These are phyloP conservation scores for Carex parvula DNA, from an alignment of 176 grass and related monocot species.

Conservation along the genomic window DNA sequence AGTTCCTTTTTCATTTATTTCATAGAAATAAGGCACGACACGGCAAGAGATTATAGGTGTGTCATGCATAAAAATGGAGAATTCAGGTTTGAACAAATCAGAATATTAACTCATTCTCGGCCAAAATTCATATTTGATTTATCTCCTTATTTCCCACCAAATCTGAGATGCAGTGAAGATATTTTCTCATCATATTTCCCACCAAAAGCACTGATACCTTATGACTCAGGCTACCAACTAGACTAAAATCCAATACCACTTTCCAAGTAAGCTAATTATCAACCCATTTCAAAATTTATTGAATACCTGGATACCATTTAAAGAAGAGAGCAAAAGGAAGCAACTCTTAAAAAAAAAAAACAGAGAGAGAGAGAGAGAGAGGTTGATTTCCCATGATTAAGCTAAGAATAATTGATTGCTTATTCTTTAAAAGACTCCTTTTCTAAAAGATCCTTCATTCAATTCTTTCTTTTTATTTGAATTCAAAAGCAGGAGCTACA, in stretches of 20 bases:
- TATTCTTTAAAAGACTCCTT: neutral
- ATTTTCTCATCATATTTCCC: neutral
- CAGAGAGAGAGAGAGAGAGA: too few species aligned
- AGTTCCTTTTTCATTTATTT: too few species aligned
- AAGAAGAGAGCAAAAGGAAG: neutral
- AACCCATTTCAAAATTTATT: neutral
- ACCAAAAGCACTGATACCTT: neutral
- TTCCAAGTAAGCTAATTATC: too few species aligned
- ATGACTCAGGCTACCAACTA: constrained; percentile 4
- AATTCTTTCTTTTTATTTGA: neutral
- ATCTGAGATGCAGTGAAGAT: neutral
- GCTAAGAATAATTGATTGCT: neutral
- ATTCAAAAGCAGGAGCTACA: neutral
- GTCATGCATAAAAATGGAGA: too few species aligned
- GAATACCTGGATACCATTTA: neutral
- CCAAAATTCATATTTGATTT: too few species aligned
- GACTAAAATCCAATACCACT: neutral
- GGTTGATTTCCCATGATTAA: neutral
- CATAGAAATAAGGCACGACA: too few species aligned
- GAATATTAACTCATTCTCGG: too few species aligned
- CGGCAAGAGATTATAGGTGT: too few species aligned
- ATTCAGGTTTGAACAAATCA: too few species aligned
- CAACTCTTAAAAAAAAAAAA: neutral
- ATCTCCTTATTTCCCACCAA: too few species aligned
- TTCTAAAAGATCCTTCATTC: neutral